phyloP scores from a whole-genome alignment of 225 moss, liverwort and hornwort species.

The Antitrichia curtipendula region DNA sequence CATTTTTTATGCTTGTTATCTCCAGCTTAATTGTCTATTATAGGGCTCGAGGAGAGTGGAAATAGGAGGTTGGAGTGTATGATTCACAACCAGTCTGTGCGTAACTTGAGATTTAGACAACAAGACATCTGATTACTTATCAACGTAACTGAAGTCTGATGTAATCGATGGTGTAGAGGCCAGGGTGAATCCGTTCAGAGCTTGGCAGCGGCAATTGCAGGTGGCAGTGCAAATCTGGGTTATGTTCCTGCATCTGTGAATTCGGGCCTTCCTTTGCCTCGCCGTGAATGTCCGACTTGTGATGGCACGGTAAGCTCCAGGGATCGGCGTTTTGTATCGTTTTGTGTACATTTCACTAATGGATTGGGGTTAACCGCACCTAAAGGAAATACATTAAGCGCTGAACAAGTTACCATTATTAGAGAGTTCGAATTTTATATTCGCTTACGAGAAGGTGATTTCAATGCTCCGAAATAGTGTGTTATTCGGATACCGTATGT shows the following conservation, averaged over 20 bases:
- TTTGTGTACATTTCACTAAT: background rate
- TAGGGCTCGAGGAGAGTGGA: background rate
- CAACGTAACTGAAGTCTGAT: background rate
- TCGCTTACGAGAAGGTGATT: background rate
- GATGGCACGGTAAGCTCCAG: slow-evolving; percentile 62
- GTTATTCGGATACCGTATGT: background rate
- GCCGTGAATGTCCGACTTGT: slow-evolving; percentile 69
- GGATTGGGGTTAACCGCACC: background rate
- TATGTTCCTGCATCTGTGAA: slow-evolving; percentile 44
- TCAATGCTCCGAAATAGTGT: background rate
- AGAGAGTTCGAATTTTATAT: background rate
- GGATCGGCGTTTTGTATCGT: background rate
- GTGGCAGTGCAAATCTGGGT: slow-evolving; percentile 58
- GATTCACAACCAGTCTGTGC: background rate
- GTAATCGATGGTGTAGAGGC: slow-evolving; percentile 9
- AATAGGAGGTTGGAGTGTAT: background rate
- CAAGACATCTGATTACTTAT: background rate
- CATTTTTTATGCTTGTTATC: background rate
- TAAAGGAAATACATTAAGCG: background rate
- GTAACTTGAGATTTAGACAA: background rate
- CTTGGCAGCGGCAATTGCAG: slow-evolving; percentile 51
- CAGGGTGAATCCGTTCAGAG: slow-evolving; percentile 44
- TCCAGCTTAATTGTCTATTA: background rate
- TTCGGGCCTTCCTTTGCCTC: slow-evolving; percentile 48
- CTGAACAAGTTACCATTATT: background rate